phyloP scores from a whole-genome alignment of 2,329 filamentous ascomycete species.

The Herpotrichia juniperi region DNA sequence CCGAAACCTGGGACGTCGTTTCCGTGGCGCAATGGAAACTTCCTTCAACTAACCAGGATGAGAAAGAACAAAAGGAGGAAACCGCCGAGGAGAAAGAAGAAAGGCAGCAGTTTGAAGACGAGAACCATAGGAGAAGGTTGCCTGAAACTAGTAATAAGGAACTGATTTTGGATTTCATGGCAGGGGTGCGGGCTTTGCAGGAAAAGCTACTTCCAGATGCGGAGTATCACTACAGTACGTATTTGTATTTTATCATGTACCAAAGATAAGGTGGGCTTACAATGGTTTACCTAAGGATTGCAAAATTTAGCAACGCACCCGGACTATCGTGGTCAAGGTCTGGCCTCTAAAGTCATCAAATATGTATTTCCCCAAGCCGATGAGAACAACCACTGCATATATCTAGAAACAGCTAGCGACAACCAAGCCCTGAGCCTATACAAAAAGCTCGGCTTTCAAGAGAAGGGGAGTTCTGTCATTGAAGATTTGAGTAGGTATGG shows the following conservation, averaged over 20 bases:
- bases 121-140: slow-evolving; percentile 22
- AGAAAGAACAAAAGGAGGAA: slow-evolving; percentile 9
- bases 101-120: slow-evolving; percentile 28
- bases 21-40: slow-evolving; percentile 35
- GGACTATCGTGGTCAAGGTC: slow-evolving; percentile 25
- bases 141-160: slow-evolving; percentile 31
- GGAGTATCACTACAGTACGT: slow-evolving; percentile 19
- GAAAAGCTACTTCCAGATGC: slow-evolving; percentile 16
- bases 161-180: slow-evolving; percentile 29
- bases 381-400: slow-evolving; percentile 20
- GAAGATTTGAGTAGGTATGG: slow-evolving; percentile 23
- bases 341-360: slow-evolving; percentile 27
- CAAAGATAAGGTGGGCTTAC: neutral
- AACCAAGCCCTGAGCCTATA: slow-evolving; percentile 32
- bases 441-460: slow-evolving; percentile 31
- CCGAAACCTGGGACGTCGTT: slow-evolving; percentile 12
- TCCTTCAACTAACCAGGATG: slow-evolving; percentile 5
- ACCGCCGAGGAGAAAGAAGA: slow-evolving; percentile 24
- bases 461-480: slow-evolving; percentile 21
- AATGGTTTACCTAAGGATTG: slow-evolving; percentile 13
- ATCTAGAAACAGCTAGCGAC: slow-evolving; percentile 33
- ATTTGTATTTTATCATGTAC: neutral
- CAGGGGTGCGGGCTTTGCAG: slow-evolving; percentile 20
- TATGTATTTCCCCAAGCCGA: slow-evolving; percentile 24
- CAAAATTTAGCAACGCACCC: slow-evolving; percentile 38